Evolutionary conservation across 2,329 filamentous ascomycete genomes (phyloP), one percentile per base, ranked within the genome.

Genomic region (Pseudogymnoascus sp.): DNA sequence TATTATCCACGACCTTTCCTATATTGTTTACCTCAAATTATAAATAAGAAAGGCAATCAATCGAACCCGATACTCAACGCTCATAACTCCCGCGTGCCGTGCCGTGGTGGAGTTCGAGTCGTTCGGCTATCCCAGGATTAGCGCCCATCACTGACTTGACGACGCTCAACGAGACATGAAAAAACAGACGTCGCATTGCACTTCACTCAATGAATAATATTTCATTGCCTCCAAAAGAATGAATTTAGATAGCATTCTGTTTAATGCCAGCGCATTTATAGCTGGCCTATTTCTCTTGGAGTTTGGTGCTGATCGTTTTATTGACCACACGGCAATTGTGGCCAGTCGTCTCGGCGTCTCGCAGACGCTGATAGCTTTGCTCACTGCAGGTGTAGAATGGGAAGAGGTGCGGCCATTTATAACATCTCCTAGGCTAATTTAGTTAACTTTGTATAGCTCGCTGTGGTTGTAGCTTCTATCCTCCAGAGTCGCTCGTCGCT

Each of bases 321-420:
- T 83, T 64, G 76, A 80, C 64, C 77, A 82, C 61, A 80, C 80
- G 5, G 78, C 77, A 5, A 73, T 77, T 35, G 71, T 82, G 10
- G 80, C 79, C 8, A 72, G 69, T 33, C 76, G 76, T 2, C 70
- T 78, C 1, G 73, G 76, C 13, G 71, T 84, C 10, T 76, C 80
- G 1, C 74, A 76, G 31, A 78, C 78, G 2, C 60, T 83, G 27
- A 77, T 84, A 64, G 79, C 75, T 3, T 74, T 84, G 6, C 71
- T 84, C 36, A 83, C 80, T 2, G 80, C 78, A 10, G 81, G 80
- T 15, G 80, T 76, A 42, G 81, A 83, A 72, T 84, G 78, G 75
- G 81, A 84, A 75, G 80, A 83, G 75, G 79, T 80, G 68, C 51
- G 67, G 58, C 12, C 12, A 42, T 4, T 41, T 55, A 58, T 10